A percentile compares a stretch with the other conserved stretches of the same genome.
These are phyloP conservation scores for Talinum fruticosum DNA, from an alignment of 148 eudicot genomes.

Conservation along the genomic window DNA sequence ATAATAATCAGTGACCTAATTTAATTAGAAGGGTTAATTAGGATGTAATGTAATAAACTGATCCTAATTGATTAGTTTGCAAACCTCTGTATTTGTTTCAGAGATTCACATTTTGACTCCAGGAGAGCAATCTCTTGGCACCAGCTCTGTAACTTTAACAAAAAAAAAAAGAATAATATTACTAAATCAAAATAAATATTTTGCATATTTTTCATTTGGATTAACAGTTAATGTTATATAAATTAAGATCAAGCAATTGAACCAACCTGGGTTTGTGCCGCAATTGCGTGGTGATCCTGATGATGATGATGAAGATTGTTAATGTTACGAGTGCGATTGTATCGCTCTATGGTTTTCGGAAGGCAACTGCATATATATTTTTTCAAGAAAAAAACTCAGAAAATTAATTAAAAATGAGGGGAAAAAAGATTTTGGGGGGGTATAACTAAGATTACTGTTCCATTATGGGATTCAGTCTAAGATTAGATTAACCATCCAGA, in stretches of 20 bases:
- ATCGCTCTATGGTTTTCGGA: slow-evolving; percentile 31
- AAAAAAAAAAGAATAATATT: not conserved
- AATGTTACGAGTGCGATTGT: slow-evolving; percentile 12
- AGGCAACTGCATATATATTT: slow-evolving; percentile 16
- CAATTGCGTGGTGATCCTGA: slow-evolving; percentile 14
- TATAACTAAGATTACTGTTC: not conserved
- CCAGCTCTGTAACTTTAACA: slow-evolving; percentile 53
- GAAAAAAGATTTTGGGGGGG: not conserved
- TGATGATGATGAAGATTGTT: slow-evolving; percentile 16
- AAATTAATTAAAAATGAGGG: not conserved
- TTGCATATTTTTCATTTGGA: too few species aligned
- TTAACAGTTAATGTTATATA: too few species aligned
- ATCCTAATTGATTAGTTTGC: too few species aligned
- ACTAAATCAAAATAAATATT: too few species aligned
- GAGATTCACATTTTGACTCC: slow-evolving; percentile 65
- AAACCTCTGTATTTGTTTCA: slow-evolving; percentile 79
- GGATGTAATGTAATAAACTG: too few species aligned
- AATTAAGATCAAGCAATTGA: not conserved
- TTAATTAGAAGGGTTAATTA: too few species aligned
- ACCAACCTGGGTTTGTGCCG: slow-evolving; percentile 25
- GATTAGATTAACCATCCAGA: too few species aligned
- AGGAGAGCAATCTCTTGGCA: slow-evolving; percentile 68
- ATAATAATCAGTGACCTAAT: not conserved
- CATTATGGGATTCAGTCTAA: too few species aligned
- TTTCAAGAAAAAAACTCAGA: not conserved